Evolutionary conservation across 1,139 yeast genomes (phyloP).

Genomic region (Yamadazyma sp.): DNA sequence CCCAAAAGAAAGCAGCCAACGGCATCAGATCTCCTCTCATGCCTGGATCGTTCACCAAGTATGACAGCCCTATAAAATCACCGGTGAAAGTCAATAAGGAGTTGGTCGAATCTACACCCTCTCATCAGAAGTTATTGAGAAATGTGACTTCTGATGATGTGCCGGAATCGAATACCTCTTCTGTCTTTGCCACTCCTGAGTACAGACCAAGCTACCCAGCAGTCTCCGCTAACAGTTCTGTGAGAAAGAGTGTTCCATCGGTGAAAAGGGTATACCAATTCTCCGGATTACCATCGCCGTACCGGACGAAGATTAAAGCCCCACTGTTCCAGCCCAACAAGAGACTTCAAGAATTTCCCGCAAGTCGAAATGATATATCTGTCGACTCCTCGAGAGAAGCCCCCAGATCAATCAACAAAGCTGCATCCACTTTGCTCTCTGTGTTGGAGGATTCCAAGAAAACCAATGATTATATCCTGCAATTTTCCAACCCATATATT

Average conservation of each 20-base stretch:
- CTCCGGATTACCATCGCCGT: constrained; percentile 66
- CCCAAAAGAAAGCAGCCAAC: constrained; percentile 12
- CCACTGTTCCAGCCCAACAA: constrained; percentile 14
- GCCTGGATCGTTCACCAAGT: constrained; percentile 17
- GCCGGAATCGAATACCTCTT: constrained; percentile 2
- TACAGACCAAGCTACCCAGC: constrained; percentile 39
- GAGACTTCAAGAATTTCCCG: not conserved
- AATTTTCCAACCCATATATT: constrained; percentile 53
- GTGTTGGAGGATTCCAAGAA: constrained; percentile 48
- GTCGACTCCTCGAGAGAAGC: constrained; percentile 4
- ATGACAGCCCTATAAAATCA: constrained; percentile 9
- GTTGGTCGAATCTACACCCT: constrained; percentile 13
- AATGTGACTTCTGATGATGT: constrained; percentile 3
- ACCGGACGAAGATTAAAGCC: constrained; percentile 48
- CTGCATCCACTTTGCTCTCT: constrained; percentile 67
- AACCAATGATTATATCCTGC: constrained; percentile 21
- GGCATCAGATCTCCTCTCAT: constrained; percentile 10
- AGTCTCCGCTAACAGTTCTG: constrained; percentile 14
- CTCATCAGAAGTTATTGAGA: constrained; percentile 11
- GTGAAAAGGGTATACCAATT: constrained; percentile 59
- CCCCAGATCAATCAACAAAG: constrained; percentile 47
- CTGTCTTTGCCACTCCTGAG: constrained; percentile 37
- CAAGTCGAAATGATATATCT: not conserved
- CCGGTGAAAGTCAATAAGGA: constrained; percentile 1
- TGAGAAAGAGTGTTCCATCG: constrained; percentile 21